These are phyloP conservation scores for Amoebophrya sp. DNA, from an alignment of 169 alveolate genomes.

Conservation along the genomic window DNA sequence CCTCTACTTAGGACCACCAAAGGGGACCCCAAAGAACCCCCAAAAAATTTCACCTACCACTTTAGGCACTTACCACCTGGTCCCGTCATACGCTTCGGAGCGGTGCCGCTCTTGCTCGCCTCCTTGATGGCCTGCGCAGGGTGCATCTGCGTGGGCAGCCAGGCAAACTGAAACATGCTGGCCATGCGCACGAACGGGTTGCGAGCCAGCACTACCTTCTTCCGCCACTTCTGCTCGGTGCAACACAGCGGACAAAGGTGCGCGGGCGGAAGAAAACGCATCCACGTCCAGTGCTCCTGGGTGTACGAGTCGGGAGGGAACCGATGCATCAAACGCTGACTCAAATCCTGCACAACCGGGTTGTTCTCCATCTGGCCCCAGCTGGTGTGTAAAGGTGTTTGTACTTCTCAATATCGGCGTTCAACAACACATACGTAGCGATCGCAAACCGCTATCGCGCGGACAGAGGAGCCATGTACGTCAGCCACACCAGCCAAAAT, in stretches of 20 bases:
- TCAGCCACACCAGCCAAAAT: no score
- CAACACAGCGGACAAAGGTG: background rate
- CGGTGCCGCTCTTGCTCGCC: no score
- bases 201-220: background rate
- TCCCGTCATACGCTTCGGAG: background rate
- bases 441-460: no score
- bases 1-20: no score
- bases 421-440: no score
- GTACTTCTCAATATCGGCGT: no score
- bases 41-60: background rate
- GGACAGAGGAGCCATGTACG: no score
- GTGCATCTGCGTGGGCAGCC: background rate
- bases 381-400: background rate
- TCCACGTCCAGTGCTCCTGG: background rate
- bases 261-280: background rate
- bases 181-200: background rate
- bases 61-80: background rate
- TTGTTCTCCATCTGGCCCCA: background rate
- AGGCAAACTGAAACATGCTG: background rate
- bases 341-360: background rate
- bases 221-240: background rate
- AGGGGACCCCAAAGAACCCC: background rate
- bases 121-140: background rate
- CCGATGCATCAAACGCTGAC: background rate
- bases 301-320: background rate